Conservation (phyloP, 768 basidiomycete genomes). For the Tylopilus vinaceipallidus region DNA sequence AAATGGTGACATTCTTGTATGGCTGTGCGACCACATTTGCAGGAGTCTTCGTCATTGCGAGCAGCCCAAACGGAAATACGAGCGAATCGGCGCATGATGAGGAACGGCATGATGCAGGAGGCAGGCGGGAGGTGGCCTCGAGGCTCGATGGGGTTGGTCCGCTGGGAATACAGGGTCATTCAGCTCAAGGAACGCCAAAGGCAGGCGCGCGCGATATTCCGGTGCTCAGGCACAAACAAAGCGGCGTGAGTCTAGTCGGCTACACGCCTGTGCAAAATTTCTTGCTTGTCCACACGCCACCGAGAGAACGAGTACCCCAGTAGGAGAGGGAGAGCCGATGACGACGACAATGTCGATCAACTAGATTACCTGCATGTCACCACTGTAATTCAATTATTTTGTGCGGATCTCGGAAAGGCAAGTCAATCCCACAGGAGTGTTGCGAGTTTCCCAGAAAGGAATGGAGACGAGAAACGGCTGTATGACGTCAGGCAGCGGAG, state of each 20-base stretch:
- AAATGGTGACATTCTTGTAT: constrained; percentile 80
- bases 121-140: constrained; percentile 27
- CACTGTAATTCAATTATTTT: neutral
- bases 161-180: constrained; percentile 28
- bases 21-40: constrained; percentile 87
- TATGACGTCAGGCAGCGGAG: constrained; percentile 37
- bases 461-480: neutral
- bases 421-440: neutral
- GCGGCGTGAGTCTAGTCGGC: constrained; percentile 60
- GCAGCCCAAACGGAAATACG: constrained; percentile 41
- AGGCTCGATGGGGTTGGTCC: constrained; percentile 26
- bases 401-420: neutral
- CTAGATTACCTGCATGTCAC: too few species aligned
- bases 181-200: constrained; percentile 50
- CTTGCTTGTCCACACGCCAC: constrained; percentile 65
- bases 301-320: constrained; percentile 44
- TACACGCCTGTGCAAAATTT: constrained; percentile 77
- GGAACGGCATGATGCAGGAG: constrained; percentile 33
- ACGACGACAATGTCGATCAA: neutral
- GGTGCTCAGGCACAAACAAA: constrained; percentile 49
- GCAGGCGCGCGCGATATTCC: constrained; percentile 42
- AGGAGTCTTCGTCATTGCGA: constrained; percentile 87
- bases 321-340: constrained; percentile 31
- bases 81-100: constrained; percentile 30
- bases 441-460: constrained; percentile 7